phyloP scores from a whole-genome alignment of 306 rosid species.

The Prunus mume region DNA sequence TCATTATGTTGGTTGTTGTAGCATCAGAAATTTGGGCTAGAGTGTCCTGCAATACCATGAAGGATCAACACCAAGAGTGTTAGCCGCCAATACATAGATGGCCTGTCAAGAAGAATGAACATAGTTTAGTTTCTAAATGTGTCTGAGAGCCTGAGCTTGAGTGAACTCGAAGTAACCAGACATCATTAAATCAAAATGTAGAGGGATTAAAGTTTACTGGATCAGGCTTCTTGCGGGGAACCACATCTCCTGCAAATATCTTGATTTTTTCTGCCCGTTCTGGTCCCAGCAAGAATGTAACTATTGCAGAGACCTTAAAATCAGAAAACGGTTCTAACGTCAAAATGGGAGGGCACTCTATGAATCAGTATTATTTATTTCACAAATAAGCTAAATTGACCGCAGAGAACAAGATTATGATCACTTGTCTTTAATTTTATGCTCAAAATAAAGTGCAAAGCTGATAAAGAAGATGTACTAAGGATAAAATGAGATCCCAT shows the following conservation, averaged over 20 bases:
- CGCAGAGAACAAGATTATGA: constrained; percentile 6
- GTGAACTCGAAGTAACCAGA: no score
- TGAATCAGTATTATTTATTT: constrained; percentile 5
- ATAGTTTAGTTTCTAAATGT: constrained; percentile 14
- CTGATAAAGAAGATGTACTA: not conserved
- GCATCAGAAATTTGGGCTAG: not conserved
- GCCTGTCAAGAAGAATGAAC: constrained; percentile 61
- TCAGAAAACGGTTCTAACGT: constrained; percentile 26
- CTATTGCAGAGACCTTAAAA: constrained; percentile 93
- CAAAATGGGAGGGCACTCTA: constrained; percentile 1
- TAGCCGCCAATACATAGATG: constrained; percentile 79
- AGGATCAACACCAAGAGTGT: constrained; percentile 80
- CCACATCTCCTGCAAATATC: constrained; percentile 98
- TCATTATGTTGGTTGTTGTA: constrained; percentile 14
- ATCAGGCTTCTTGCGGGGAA: constrained; percentile 98
- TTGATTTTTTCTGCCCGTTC: constrained; percentile 81
- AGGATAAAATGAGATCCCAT: not conserved
- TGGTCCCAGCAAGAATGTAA: constrained; percentile 80
- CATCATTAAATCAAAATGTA: constrained; percentile 6
- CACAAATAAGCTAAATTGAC: constrained; percentile 14
- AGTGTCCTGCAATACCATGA: constrained; percentile 57
- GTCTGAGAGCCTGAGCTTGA: not conserved
- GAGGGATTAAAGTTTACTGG: constrained; percentile 56
- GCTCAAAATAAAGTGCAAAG: not conserved
- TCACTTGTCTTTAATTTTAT: not conserved